Evolutionary conservation across 768 basidiomycete genomes (phyloP).

Genomic region (Lanmaoa rubissima): DNA sequence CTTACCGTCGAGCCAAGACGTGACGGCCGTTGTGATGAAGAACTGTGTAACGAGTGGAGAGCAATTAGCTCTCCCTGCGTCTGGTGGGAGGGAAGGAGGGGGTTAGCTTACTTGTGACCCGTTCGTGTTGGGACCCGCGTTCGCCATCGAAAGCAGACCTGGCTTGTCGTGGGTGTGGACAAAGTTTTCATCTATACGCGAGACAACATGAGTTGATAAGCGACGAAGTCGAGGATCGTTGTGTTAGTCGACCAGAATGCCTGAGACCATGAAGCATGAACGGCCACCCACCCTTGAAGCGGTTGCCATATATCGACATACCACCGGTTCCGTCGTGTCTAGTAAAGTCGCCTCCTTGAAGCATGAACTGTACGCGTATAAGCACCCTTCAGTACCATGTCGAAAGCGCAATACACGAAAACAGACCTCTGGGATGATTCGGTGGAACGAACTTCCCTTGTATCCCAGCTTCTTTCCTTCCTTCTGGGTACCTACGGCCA

Average conservation of each 20-base stretch:
- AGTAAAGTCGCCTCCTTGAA: constrained; percentile 88
- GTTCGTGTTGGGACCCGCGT: constrained; percentile 78
- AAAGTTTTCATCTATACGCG: constrained; percentile 65
- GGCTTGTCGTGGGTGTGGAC: constrained; percentile 57
- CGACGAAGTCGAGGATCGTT: neutral
- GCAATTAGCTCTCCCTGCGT: neutral
- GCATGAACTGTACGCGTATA: constrained; percentile 59
- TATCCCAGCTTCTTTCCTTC: constrained; percentile 68
- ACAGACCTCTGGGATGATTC: constrained; percentile 63
- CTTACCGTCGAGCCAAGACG: constrained; percentile 55
- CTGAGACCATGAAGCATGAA: too few relatives aligned
- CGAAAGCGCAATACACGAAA: neutral
- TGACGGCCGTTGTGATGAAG: constrained; percentile 72
- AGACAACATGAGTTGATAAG: neutral
- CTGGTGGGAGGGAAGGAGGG: neutral
- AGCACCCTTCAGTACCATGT: neutral
- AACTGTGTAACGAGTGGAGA: constrained; percentile 39
- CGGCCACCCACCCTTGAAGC: constrained; percentile 59
- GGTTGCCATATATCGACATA: constrained; percentile 82
- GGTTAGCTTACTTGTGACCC: constrained; percentile 60
- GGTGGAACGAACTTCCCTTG: constrained; percentile 65
- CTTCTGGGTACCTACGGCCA: constrained; percentile 50
- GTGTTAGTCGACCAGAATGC: neutral
- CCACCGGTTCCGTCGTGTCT: constrained; percentile 73
- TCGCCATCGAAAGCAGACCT: constrained; percentile 82